Evolutionary conservation across 495 filamentous ascomycete genomes (phyloP).

Genomic region (Evernia prunastri): DNA sequence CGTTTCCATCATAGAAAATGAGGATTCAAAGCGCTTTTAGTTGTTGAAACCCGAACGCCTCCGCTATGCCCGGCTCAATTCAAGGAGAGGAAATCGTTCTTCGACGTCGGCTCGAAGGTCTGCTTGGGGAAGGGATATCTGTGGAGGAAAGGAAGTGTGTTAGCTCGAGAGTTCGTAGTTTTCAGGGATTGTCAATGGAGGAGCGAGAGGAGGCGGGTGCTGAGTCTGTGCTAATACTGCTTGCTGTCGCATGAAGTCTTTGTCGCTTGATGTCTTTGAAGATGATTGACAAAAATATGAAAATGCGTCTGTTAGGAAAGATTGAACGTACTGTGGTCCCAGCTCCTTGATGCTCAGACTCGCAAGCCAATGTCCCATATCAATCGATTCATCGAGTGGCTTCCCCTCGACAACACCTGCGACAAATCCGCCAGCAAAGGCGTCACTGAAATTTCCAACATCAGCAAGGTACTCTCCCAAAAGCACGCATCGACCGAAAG

Average conservation of each 20-base stretch:
- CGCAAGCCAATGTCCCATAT: conserved; percentile 95
- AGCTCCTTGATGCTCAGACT: conserved; percentile 85
- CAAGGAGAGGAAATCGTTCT: neutral
- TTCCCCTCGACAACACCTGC: conserved; percentile 84
- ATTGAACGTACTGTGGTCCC: conserved; percentile 77
- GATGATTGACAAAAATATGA: neutral
- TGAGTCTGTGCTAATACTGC: neutral
- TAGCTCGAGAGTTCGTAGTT: conserved; percentile 15
- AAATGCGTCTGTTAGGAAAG: neutral
- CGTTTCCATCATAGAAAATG: conserved; percentile 18
- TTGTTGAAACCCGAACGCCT: conserved; percentile 31
- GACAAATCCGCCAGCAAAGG: conserved; percentile 89
- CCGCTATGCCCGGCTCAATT: conserved; percentile 13
- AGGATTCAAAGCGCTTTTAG: conserved; percentile 24
- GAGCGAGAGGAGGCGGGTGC: neutral
- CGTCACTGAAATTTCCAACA: conserved; percentile 54
- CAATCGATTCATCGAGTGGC: conserved; percentile 63
- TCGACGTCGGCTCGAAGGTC: conserved; percentile 48
- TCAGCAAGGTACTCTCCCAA: conserved; percentile 1
- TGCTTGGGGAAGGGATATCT: conserved; percentile 83
- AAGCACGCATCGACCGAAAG: neutral
- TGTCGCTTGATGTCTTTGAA: neutral
- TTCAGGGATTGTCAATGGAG: neutral
- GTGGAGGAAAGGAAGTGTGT: conserved; percentile 11
- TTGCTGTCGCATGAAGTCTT: neutral